Conservation (phyloP, 352 stramenopile species). For the Phytophthora ramorum region DNA sequence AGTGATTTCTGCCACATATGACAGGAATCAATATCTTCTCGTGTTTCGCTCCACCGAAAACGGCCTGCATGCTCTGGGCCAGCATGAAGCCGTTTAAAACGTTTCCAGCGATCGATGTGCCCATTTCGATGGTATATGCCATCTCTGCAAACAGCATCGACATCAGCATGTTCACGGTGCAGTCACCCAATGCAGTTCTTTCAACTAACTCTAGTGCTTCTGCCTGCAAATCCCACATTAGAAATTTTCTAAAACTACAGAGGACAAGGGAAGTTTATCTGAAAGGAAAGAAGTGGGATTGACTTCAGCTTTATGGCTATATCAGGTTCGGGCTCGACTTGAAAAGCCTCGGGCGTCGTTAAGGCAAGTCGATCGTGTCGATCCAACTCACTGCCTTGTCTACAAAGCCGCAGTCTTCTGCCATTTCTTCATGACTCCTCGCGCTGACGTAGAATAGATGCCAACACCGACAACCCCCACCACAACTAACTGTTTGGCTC, state of each 20-base stretch:
- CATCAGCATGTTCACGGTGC: not conserved
- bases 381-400: not conserved
- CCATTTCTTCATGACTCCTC: conserved; percentile 11
- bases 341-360: not conserved
- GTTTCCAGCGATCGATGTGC: conserved; percentile 1
- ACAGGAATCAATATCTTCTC: conserved; percentile 1
- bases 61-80: not conserved
- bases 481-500: not conserved
- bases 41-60: not conserved
- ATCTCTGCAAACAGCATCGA: not conserved
- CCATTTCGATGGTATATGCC: not conserved
- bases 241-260: not conserved
- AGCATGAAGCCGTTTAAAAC: not conserved
- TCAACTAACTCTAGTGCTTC: not conserved
- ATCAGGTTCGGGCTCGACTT: not conserved
- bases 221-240: not conserved
- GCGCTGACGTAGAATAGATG: conserved; percentile 1
- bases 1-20: not conserved
- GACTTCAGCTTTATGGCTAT: not conserved
- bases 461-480: conserved; percentile 13
- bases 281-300: not conserved
- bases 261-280: not conserved
- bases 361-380: not conserved
- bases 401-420: not conserved
- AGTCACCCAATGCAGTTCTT: not conserved